A percentile compares a stretch with the other conserved stretches of the same genome.
These are phyloP conservation scores for Crithidia expoeki DNA, from an alignment of 208 protist genomes.

Conservation along the genomic window DNA sequence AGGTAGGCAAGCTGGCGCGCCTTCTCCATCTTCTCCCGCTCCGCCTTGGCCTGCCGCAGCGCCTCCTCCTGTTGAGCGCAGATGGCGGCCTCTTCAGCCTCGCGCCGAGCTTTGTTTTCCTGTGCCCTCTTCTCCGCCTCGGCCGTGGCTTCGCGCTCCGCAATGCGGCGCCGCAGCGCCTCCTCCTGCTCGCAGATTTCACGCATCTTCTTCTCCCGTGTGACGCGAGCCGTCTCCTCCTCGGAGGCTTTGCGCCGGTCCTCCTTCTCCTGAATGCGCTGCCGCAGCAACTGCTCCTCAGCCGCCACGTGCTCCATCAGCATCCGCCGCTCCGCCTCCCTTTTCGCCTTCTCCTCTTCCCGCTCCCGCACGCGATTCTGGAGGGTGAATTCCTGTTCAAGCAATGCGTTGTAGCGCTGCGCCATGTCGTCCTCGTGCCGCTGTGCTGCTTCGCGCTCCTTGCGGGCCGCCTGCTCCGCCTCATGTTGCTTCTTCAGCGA, in stretches of 20 bases:
- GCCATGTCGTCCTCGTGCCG: conserved; percentile 38
- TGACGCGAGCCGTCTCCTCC: conserved; percentile 35
- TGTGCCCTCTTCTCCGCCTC: conserved; percentile 19
- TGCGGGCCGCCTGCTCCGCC: conserved; percentile 49
- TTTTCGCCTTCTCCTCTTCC: conserved; percentile 26
- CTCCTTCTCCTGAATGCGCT: conserved; percentile 56
- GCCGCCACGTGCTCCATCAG: conserved; percentile 56
- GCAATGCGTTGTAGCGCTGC: conserved; percentile 40
- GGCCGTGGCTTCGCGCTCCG: conserved; percentile 37
- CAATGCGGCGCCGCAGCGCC: conserved; percentile 53
- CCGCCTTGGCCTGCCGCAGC: conserved; percentile 38
- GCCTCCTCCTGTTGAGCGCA: conserved; percentile 42
- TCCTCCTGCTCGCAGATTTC: conserved; percentile 79
- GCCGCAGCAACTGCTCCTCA: conserved; percentile 70
- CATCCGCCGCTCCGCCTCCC: conserved; percentile 43
- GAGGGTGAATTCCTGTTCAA: conserved; percentile 46
- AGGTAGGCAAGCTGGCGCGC: conserved; percentile 48
- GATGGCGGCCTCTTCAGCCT: conserved; percentile 36
- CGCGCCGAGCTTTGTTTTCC: conserved; percentile 30
- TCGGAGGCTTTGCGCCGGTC: conserved; percentile 43
- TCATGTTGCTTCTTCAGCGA: conserved; percentile 60
- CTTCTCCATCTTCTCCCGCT: conserved; percentile 33
- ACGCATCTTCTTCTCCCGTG: conserved; percentile 41
- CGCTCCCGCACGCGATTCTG: conserved; percentile 40
- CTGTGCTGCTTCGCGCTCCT: conserved; percentile 38